Percentiles rank a stretch among this genome's conserved stretches.
Evolutionary conservation across 2,329 filamentous ascomycete species (phyloP).

Genomic region (Emmonsia crescens): DNA sequence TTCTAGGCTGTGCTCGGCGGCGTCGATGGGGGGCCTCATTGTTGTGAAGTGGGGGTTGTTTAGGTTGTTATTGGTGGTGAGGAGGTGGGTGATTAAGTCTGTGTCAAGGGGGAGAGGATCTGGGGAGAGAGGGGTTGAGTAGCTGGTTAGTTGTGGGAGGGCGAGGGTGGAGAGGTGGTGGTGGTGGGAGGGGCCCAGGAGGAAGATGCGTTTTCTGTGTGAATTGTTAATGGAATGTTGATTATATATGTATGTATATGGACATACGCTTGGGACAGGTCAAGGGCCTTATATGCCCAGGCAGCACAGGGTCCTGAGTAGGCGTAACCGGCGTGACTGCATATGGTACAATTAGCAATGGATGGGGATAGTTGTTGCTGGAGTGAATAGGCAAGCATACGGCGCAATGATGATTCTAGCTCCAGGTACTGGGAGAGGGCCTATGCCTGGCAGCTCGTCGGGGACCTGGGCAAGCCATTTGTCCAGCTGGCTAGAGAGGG

Average conservation of each 20-base stretch:
- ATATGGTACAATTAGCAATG: conserved; percentile 18
- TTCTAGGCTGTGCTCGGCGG: conserved; percentile 84
- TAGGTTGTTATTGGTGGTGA: conserved; percentile 20
- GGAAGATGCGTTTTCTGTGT: conserved; percentile 68
- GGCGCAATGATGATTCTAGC: conserved; percentile 85
- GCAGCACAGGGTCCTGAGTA: conserved; percentile 89
- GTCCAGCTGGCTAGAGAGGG: conserved; percentile 61
- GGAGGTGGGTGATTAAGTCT: conserved; percentile 31
- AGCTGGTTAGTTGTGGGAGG: conserved; percentile 56
- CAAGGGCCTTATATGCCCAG: conserved; percentile 85
- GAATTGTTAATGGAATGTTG: background rate
- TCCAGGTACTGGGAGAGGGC: conserved; percentile 56
- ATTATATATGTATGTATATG: background rate
- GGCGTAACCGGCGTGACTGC: conserved; percentile 81
- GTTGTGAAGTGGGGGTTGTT: conserved; percentile 27
- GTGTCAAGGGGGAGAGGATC: conserved; percentile 35
- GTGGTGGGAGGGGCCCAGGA: conserved; percentile 88
- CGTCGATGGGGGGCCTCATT: conserved; percentile 58
- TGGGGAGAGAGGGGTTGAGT: conserved; percentile 34
- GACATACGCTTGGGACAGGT: conserved; percentile 59
- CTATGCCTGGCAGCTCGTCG: conserved; percentile 50
- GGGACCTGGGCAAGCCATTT: conserved; percentile 64
- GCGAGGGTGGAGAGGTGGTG: conserved; percentile 68
- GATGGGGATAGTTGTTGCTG: conserved; percentile 16
- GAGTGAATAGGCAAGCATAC: conserved; percentile 45